Evolutionary conservation across 1,284 basidiomycete species (phyloP).

Genomic region (Melampsora larici-populina): DNA sequence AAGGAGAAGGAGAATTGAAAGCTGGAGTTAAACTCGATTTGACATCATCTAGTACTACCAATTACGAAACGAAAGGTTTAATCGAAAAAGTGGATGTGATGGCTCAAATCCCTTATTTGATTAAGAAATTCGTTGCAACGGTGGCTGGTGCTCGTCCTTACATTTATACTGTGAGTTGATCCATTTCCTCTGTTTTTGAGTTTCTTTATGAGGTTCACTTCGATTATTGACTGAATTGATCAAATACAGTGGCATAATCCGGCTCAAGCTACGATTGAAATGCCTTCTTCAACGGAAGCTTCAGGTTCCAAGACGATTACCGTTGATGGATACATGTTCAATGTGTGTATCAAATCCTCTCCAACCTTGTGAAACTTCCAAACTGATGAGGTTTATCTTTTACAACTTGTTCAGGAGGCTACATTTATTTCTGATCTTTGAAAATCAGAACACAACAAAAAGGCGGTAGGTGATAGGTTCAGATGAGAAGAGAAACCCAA

Average conservation of each 20-base stretch:
- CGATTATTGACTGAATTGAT: background rate
- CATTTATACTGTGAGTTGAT: conserved; percentile 62
- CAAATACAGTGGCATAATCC: conserved; percentile 14
- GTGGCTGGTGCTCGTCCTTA: conserved; percentile 87
- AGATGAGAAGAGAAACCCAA: too few species aligned
- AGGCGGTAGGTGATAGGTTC: too few species aligned
- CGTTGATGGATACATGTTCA: conserved; percentile 32
- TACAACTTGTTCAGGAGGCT: conserved; percentile 21
- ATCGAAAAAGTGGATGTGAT: conserved; percentile 96
- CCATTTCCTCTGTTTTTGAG: background rate
- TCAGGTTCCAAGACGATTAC: background rate
- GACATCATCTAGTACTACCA: conserved; percentile 61
- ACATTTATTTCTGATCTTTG: conserved; percentile 37
- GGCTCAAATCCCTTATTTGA: conserved; percentile 87
- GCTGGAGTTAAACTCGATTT: conserved; percentile 61
- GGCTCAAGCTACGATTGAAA: conserved; percentile 7
- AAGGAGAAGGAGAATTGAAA: conserved; percentile 10
- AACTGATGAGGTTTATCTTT: background rate
- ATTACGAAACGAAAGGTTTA: conserved; percentile 68
- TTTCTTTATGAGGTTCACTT: background rate
- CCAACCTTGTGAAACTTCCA: background rate
- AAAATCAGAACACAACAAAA: background rate
- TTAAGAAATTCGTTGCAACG: conserved; percentile 84
- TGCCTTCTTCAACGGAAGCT: conserved; percentile 1
- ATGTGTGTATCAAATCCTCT: background rate